phyloP scores from a whole-genome alignment of 495 filamentous ascomycete genomes.

The Aspergillus campestris region DNA sequence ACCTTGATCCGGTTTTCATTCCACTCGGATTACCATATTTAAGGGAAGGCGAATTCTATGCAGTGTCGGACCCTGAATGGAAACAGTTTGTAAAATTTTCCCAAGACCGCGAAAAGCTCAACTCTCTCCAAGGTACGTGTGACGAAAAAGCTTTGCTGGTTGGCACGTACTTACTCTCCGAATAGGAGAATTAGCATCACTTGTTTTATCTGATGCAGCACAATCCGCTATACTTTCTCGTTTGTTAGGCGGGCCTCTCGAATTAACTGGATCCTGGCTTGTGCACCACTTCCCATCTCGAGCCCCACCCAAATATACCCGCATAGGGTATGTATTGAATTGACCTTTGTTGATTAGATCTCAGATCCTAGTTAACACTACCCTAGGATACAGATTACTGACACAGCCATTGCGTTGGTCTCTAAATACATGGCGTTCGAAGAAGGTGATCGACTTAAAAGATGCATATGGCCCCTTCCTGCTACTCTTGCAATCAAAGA shows the following conservation, averaged over 20 bases:
- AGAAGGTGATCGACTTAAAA: conserved; percentile 24
- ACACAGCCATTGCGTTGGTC: conserved; percentile 43
- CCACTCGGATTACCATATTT: conserved; percentile 49
- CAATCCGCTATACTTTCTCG: conserved; percentile 22
- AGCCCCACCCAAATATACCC: conserved; percentile 51
- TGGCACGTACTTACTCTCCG: conserved; percentile 8
- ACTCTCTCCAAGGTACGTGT: conserved; percentile 42
- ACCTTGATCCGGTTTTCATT: conserved; percentile 48
- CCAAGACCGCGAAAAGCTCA: conserved; percentile 38
- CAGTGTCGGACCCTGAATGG: conserved; percentile 62
- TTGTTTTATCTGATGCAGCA: conserved; percentile 31
- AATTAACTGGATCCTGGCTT: conserved; percentile 46
- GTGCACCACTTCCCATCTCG: conserved; percentile 50
- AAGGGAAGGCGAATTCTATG: conserved; percentile 46
- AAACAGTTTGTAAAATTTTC: conserved; percentile 52
- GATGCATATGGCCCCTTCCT: conserved; percentile 25
- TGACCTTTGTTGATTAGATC: no score
- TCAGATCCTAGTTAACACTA: conserved; percentile 7
- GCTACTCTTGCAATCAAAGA: conserved; percentile 30
- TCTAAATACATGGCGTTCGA: conserved; percentile 34
- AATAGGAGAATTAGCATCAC: conserved; percentile 42
- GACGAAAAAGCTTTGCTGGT: conserved; percentile 1
- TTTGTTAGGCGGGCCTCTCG: conserved; percentile 41
- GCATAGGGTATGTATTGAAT: conserved; percentile 43
- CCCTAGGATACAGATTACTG: conserved; percentile 44